phyloP scores from a whole-genome alignment of 2,329 filamentous ascomycete genomes.

The Fusarium newnesense region DNA sequence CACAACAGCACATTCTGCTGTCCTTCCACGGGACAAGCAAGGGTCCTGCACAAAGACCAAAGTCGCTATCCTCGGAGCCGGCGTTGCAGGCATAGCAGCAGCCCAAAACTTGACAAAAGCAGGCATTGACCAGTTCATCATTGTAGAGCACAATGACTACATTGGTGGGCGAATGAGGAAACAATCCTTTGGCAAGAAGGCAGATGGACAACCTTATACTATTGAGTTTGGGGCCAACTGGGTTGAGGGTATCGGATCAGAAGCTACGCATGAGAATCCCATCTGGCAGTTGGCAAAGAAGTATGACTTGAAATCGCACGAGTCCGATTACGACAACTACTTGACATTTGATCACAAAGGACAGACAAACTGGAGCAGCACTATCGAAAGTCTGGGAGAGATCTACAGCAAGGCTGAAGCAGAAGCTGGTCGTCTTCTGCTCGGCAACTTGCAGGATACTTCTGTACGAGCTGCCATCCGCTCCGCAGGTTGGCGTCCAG shows the following conservation, averaged over 20 bases:
- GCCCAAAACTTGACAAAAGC: slow-evolving; percentile 71
- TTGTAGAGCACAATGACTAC: slow-evolving; percentile 70
- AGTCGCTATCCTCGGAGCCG: slow-evolving; percentile 60
- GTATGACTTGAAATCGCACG: slow-evolving; percentile 64
- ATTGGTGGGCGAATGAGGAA: slow-evolving; percentile 72
- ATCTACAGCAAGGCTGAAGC: slow-evolving; percentile 58
- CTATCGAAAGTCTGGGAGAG: slow-evolving; percentile 62
- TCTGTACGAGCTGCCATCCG: slow-evolving; percentile 68
- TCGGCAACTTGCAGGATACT: slow-evolving; percentile 69
- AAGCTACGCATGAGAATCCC: slow-evolving; percentile 61
- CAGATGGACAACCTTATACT: slow-evolving; percentile 62
- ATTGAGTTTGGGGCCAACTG: slow-evolving; percentile 77
- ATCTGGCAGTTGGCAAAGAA: slow-evolving; percentile 72
- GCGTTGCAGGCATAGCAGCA: slow-evolving; percentile 71
- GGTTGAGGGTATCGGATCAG: slow-evolving; percentile 49
- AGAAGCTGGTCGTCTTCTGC: slow-evolving; percentile 67
- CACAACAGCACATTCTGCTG: not conserved
- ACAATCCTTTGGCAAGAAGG: slow-evolving; percentile 62
- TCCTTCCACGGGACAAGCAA: not conserved
- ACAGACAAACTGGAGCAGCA: slow-evolving; percentile 57
- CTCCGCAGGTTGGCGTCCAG: slow-evolving; percentile 71
- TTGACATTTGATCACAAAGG: slow-evolving; percentile 70
- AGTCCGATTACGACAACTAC: slow-evolving; percentile 68
- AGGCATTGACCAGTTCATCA: slow-evolving; percentile 71
- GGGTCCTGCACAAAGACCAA: slow-evolving; percentile 44